A percentile compares a stretch with the other conserved stretches of the same genome.
Evolutionary conservation across 2,329 filamentous ascomycete genomes (phyloP).

Genomic region (Colletotrichum zoysiae): DNA sequence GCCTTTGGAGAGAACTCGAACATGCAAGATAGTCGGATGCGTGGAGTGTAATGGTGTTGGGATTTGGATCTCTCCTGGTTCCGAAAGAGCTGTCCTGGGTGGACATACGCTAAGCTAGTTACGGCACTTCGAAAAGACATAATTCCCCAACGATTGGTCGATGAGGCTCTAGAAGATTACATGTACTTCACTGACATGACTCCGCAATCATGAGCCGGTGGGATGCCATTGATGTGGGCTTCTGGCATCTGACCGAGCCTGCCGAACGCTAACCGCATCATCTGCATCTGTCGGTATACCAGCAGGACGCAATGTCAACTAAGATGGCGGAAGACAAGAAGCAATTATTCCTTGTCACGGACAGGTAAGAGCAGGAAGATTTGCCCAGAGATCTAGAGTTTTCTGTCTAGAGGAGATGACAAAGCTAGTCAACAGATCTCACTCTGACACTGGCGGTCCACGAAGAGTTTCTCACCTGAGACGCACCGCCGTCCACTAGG

Average conservation of each 20-base stretch:
- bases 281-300: too few species aligned
- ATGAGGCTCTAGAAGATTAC: background rate
- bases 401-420: background rate
- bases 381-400: background rate
- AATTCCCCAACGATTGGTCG: conserved; percentile 13
- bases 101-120: conserved; percentile 14
- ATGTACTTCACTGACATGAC: conserved; percentile 8
- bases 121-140: conserved; percentile 4
- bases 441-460: too few species aligned
- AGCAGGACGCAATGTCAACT: too few species aligned
- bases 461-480: conserved; percentile 18
- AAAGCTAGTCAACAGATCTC: background rate
- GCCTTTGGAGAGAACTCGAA: background rate
- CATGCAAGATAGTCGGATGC: conserved; percentile 2
- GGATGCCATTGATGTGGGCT: conserved; percentile 24
- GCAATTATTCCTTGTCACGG: too few species aligned
- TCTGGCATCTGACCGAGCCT: conserved; percentile 1
- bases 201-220: conserved; percentile 7
- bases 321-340: background rate
- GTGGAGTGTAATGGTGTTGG: conserved; percentile 22
- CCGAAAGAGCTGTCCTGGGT: background rate
- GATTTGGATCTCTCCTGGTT: background rate
- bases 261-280: background rate
- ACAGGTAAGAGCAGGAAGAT: fast-evolving
- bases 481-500: background rate